These are phyloP conservation scores for Stemphylium lycopersici DNA, from an alignment of 2,329 filamentous ascomycete species.

Conservation along the genomic window DNA sequence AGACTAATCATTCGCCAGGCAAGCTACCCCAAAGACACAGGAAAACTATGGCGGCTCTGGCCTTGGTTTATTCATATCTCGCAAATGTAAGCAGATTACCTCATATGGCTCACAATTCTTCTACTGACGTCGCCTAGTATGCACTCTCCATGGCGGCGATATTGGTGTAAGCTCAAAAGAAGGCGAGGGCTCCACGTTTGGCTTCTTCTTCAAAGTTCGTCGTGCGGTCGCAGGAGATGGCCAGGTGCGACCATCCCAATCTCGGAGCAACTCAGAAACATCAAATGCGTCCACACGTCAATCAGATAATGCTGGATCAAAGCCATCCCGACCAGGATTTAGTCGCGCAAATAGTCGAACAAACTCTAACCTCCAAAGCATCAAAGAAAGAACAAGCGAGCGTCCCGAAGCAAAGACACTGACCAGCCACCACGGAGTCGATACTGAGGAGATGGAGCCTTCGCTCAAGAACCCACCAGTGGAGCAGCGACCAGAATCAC, in stretches of 20 bases:
- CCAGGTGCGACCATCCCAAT: slow-evolving; percentile 32
- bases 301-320: slow-evolving; percentile 16
- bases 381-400: slow-evolving; percentile 31
- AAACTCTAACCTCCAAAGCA: slow-evolving; percentile 35
- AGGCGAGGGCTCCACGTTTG: slow-evolving; percentile 46
- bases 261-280: slow-evolving; percentile 33
- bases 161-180: slow-evolving; percentile 46
- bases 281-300: slow-evolving; percentile 9
- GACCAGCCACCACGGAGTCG: slow-evolving; percentile 17
- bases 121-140: slow-evolving; percentile 26
- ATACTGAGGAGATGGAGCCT: slow-evolving; percentile 23
- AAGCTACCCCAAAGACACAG: slow-evolving; percentile 49
- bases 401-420: slow-evolving; percentile 13
- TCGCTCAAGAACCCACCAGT: slow-evolving; percentile 43
- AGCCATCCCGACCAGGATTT: slow-evolving; percentile 30
- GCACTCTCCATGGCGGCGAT: slow-evolving; percentile 48
- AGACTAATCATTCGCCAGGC: slow-evolving; percentile 24
- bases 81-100: slow-evolving; percentile 35
- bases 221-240: slow-evolving; percentile 28
- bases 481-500: slow-evolving; percentile 35
- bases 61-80: slow-evolving; percentile 47
- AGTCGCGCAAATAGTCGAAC: slow-evolving; percentile 35
- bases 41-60: slow-evolving; percentile 52
- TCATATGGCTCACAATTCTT: no score
- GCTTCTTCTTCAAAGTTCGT: slow-evolving; percentile 47